A percentile compares a stretch with the other conserved stretches of the same genome.
Conservation (phyloP, 495 filamentous ascomycete genomes). For the Talaromyces stipitatus region DNA sequence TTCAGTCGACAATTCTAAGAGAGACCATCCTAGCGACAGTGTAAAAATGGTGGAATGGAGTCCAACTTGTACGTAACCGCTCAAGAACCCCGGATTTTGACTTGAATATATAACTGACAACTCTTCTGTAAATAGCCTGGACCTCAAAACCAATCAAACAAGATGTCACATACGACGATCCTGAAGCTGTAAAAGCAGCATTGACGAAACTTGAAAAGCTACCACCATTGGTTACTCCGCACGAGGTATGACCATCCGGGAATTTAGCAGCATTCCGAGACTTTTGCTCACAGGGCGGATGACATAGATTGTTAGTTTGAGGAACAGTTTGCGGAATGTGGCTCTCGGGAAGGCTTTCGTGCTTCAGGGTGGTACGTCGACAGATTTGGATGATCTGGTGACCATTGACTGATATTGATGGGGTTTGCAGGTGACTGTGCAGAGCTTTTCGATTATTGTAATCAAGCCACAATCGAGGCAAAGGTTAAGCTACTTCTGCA, state of each 20-base stretch:
- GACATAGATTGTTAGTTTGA: constrained; percentile 65
- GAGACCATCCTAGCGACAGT: neutral
- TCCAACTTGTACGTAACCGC: constrained; percentile 5
- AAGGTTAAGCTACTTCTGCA: constrained; percentile 95
- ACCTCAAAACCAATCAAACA: constrained; percentile 87
- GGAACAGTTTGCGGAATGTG: constrained; percentile 70
- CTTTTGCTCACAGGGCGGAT: neutral
- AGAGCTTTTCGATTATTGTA: constrained; percentile 95
- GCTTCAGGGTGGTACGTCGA: constrained; percentile 65
- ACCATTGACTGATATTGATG: neutral
- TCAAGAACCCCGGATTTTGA: neutral
- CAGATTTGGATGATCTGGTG: neutral
- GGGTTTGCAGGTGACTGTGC: constrained; percentile 69
- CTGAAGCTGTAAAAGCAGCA: constrained; percentile 52
- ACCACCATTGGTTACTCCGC: constrained; percentile 84
- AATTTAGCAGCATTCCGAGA: neutral
- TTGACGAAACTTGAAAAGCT: constrained; percentile 64
- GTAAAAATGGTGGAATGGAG: constrained; percentile 8
- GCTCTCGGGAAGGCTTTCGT: constrained; percentile 90
- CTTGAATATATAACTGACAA: neutral
- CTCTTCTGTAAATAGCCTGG: constrained; percentile 52
- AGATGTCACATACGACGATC: constrained; percentile 71
- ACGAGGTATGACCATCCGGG: constrained; percentile 42
- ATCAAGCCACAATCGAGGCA: constrained; percentile 78
- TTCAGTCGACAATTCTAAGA: neutral